Base-by-base conservation (phyloP, 1,284 basidiomycete genomes). In the Tetrapyrgos nigripes region DNA sequence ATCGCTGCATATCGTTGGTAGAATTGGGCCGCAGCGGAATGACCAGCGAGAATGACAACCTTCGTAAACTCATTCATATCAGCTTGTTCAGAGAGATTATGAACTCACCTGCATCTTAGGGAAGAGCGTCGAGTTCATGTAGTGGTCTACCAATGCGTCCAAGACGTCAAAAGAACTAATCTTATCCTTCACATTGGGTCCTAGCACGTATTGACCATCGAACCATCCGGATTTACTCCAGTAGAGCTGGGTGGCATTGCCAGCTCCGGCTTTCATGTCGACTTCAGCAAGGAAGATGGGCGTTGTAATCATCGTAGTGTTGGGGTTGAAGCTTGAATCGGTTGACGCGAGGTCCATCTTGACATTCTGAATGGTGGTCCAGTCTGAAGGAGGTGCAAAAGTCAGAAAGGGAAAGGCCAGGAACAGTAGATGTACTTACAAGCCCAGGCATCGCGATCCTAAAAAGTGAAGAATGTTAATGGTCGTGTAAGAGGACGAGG, bases 1-100 rank as follows among this genome's bases (percentile, higher is more conserved):
- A 61, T 27, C 10, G 52, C 60, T 19, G 48, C 47, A 27, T 61
- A 61, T 1, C 60, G 60, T 19, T 61, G 60, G 19, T 43, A 47
- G 35, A 58, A 54, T 23, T 61, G 60, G 27, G 45, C 60, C 21
- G 56, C 60, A 10, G 57, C 56, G 31, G 56, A 58, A 29, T 61
- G 60, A 10, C 60, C 60, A 23, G 50, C 55, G 14, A 60, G 27
- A 23, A 60, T 47, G 8, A 60, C 59, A 9, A 43, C 52, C 59
- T 60, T 21, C 1, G 6, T 28, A 21, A n/a, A 33, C 14, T 33
- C 14, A 8, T 33, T 8, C 8, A 8, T 33, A 33, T 33, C 14
- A 33, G 8, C 31, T 8, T 8, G 31, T 33, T 8, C 31, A 33
- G 31, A n/a, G 29, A 26, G 23, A 21, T 14, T 19, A 27, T 26